Base-by-base conservation (phyloP, 1,284 basidiomycete genomes). In the Trichosporon asahii region DNA sequence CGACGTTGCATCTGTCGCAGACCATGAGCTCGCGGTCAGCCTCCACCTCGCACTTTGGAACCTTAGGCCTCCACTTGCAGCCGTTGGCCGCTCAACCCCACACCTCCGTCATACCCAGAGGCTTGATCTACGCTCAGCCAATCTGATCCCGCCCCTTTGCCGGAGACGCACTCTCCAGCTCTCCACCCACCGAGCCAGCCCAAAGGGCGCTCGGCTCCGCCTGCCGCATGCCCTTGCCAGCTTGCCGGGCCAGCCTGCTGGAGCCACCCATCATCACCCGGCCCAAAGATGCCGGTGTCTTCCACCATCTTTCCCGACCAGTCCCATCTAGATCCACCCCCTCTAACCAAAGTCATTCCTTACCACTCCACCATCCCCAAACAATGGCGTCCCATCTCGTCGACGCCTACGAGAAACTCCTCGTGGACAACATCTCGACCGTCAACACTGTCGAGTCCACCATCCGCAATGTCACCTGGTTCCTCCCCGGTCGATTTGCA, bases 401-500 rank as follows among this genome's bases (percentile, higher is more conserved):
- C 0, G 66, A 73, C 12, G 88, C 86, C 75, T 95, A 95, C 84
- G 92, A 95, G 81, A 85, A 87, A 44, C 92, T 94, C 77, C 86
- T 95, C 69, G 85, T 95, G 75, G 88, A 90, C 71, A 94, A 95
- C 84, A 89, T 91, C 37, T 89, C 90, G 9, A 90, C 92, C 15
- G 92, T 98, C 70, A 91, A 91, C 21, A 90, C 91, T 14, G 86
- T 97, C 74, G 95, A 98, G 84, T 93, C 91, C 40, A 90, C 91
- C 12, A 85, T 98, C 73, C 87, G 94, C 70, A 95, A 93, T 71
- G 85, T 97, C 75, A 95, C 94, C 46, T 98, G 94, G 92, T 90
- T 98, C 76, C 86, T 98, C 27, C 95, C 95, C 23, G 95, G 95
- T 73, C 88, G 95, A 72, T 98, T 98, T 88, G 94, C 94, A 82